phyloP scores from a whole-genome alignment of 2,329 filamentous ascomycete species.

The Magnaporthiopsis incrustans region DNA sequence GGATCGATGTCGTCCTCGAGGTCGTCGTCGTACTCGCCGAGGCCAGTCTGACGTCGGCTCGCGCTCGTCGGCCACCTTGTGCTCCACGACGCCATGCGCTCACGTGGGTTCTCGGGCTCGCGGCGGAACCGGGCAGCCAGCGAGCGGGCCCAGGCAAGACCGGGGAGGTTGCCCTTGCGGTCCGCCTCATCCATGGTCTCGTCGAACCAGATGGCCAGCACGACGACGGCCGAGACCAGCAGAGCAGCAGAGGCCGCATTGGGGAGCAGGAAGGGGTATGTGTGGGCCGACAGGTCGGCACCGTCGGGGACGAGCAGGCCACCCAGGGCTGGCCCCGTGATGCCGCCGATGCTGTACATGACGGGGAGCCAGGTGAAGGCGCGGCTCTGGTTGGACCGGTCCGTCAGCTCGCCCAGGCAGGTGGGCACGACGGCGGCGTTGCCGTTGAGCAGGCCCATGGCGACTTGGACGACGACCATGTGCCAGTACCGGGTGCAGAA shows the following conservation, averaged over 20 bases:
- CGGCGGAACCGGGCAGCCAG: slow-evolving; percentile 4
- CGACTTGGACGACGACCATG: slow-evolving; percentile 72
- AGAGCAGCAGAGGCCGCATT: slow-evolving; percentile 73
- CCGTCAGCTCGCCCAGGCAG: slow-evolving; percentile 88
- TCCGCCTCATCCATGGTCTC: slow-evolving; percentile 63
- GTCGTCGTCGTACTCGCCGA: slow-evolving; percentile 1
- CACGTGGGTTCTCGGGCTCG: background rate
- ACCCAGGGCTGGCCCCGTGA: slow-evolving; percentile 87
- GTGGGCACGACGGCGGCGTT: slow-evolving; percentile 93
- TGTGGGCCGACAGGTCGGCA: background rate
- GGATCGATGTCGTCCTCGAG: slow-evolving; percentile 2
- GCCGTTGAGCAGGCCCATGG: slow-evolving; percentile 91
- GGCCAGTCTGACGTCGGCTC: slow-evolving; percentile 7
- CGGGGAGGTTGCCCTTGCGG: slow-evolving; percentile 11
- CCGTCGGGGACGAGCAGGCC: slow-evolving; percentile 65
- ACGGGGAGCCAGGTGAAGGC: slow-evolving; percentile 94
- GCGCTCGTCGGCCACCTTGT: slow-evolving; percentile 16
- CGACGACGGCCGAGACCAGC: slow-evolving; percentile 61
- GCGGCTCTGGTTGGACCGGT: slow-evolving; percentile 85
- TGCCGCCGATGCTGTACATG: slow-evolving; percentile 90
- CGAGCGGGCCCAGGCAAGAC: slow-evolving; percentile 19
- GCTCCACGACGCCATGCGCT: slow-evolving; percentile 18
- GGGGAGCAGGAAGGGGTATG: slow-evolving; percentile 77
- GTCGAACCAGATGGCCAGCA: slow-evolving; percentile 74
- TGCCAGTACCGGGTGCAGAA: slow-evolving; percentile 80